phyloP scores from a whole-genome alignment of 2,329 filamentous ascomycete genomes.

The Aureobasidium musti region DNA sequence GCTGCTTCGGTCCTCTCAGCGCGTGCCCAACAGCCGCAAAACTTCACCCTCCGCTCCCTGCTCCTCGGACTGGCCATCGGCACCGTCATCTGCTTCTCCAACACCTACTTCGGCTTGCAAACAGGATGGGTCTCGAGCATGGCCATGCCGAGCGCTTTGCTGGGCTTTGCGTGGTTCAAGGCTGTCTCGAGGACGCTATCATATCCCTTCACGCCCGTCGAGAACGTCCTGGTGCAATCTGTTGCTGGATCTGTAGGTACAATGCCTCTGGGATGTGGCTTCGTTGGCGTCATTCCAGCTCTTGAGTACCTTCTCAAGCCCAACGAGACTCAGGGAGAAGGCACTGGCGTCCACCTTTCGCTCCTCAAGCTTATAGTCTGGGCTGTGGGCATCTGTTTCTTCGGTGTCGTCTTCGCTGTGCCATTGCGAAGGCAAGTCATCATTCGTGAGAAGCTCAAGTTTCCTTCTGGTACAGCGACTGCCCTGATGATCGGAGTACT shows the following conservation, averaged over 20 bases:
- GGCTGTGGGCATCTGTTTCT: constrained; percentile 92
- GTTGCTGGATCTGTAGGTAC: constrained; percentile 94
- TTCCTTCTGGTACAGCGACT: constrained; percentile 93
- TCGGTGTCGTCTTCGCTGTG: constrained; percentile 95
- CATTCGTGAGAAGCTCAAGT: constrained; percentile 86
- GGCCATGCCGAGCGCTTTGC: constrained; percentile 93
- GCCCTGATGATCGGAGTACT: constrained; percentile 89
- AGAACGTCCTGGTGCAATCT: constrained; percentile 95
- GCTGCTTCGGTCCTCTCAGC: constrained; percentile 32
- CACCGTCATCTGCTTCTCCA: constrained; percentile 89
- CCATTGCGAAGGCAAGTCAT: constrained; percentile 89
- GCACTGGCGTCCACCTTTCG: constrained; percentile 42
- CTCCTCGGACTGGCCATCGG: constrained; percentile 80
- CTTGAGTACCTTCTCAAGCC: constrained; percentile 79
- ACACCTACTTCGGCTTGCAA: constrained; percentile 98
- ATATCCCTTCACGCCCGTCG: constrained; percentile 86
- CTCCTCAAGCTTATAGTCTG: constrained; percentile 81
- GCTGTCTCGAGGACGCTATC: constrained; percentile 69
- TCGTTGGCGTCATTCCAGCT: constrained; percentile 91
- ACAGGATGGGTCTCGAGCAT: constrained; percentile 83
- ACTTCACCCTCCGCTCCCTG: constrained; percentile 84
- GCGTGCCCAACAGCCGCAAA: constrained; percentile 54
- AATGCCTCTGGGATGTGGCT: constrained; percentile 93
- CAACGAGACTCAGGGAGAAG: constrained; percentile 58
- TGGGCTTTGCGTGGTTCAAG: constrained; percentile 94